Conservation (phyloP, 352 stramenopile species). For the Pseudoperonospora humuli region DNA sequence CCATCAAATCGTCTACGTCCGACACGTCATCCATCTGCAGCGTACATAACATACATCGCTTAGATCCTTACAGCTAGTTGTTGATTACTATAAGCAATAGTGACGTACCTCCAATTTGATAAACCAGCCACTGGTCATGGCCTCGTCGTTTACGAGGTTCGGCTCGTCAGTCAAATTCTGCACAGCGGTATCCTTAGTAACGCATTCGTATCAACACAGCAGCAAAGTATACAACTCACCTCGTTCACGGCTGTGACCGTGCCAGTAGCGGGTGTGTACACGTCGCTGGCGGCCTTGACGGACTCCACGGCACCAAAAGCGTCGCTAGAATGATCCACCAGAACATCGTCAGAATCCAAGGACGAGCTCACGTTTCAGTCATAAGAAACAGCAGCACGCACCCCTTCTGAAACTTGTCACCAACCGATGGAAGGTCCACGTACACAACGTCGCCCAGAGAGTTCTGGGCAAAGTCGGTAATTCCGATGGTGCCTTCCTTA, state of each 20-base stretch:
- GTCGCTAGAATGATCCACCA: constrained; percentile 51
- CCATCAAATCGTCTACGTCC: constrained; percentile 74
- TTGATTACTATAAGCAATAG: too few relatives aligned
- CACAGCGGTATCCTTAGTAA: constrained; percentile 5
- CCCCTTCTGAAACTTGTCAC: constrained; percentile 91
- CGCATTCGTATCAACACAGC: neutral
- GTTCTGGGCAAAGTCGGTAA: constrained; percentile 97
- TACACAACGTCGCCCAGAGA: constrained; percentile 96
- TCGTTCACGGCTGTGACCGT: constrained; percentile 94
- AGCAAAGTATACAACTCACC: constrained; percentile 17
- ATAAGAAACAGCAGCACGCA: constrained; percentile 28
- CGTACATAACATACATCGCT: constrained; percentile 2
- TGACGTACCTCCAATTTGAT: constrained; percentile 79
- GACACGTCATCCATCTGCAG: constrained; percentile 52
- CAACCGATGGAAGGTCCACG: constrained; percentile 93
- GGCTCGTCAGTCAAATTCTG: constrained; percentile 73
- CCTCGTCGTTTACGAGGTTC: constrained; percentile 83
- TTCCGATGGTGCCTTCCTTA: constrained; percentile 88
- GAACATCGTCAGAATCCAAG: constrained; percentile 7
- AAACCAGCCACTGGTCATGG: constrained; percentile 83
- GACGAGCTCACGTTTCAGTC: neutral
- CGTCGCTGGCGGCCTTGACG: constrained; percentile 97
- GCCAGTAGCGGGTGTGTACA: constrained; percentile 92
- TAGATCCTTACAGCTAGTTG: neutral
- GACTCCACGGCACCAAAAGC: constrained; percentile 96